These are phyloP conservation scores for Mycena maculata DNA, from an alignment of 768 basidiomycete species.

Conservation along the genomic window DNA sequence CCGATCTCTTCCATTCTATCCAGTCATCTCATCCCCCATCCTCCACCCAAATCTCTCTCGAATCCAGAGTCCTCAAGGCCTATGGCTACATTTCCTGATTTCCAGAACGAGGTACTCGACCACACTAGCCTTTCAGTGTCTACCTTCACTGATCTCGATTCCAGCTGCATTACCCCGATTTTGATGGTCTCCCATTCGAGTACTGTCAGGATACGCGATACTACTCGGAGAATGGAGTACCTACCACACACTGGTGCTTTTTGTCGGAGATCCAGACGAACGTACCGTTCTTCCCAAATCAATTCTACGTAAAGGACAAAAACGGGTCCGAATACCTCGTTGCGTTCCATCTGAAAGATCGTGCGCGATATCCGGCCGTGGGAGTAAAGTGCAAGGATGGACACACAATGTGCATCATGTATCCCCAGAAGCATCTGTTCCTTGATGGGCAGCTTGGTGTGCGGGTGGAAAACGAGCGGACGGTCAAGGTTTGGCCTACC, in stretches of 20 bases:
- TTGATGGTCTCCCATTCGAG: conserved; percentile 40
- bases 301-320: conserved; percentile 41
- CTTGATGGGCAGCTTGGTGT: conserved; percentile 44
- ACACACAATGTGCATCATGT: conserved; percentile 45
- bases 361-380: conserved; percentile 18
- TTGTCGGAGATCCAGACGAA: conserved; percentile 43
- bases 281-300: conserved; percentile 35
- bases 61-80: too few relatives aligned
- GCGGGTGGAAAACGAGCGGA: conserved; percentile 39
- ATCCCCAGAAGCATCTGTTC: conserved; percentile 42
- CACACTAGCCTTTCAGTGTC: neutral
- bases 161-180: conserved; percentile 42
- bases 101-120: neutral
- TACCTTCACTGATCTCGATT: neutral
- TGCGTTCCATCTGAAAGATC: conserved; percentile 39
- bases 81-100: neutral
- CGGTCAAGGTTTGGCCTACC: conserved; percentile 36
- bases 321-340: conserved; percentile 36
- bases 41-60: too few relatives aligned
- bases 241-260: conserved; percentile 46
- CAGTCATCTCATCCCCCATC: too few relatives aligned
- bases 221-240: conserved; percentile 18
- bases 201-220: conserved; percentile 30
- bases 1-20: too few relatives aligned
- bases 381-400: conserved; percentile 23